Percentiles rank a stretch among this genome's conserved stretches.
phyloP scores from a whole-genome alignment of 768 basidiomycete species.

The Russula foetens region DNA sequence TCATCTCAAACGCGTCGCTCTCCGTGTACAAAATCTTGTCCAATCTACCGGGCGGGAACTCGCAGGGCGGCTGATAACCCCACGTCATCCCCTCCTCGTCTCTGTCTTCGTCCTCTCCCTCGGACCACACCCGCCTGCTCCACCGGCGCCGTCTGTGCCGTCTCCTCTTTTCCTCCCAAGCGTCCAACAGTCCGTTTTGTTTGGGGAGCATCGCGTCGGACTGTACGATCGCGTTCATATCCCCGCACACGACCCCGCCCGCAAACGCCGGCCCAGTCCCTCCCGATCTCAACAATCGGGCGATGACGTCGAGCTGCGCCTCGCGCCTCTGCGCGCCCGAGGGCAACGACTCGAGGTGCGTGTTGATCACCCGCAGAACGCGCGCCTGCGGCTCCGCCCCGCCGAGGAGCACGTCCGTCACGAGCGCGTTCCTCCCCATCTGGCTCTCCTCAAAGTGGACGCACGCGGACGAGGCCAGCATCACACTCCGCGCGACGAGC shows the following conservation, averaged over 20 bases:
- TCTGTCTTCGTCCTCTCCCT: conserved; percentile 19
- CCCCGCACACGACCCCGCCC: conserved; percentile 60
- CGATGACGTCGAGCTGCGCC: conserved; percentile 46
- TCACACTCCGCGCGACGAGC: conserved; percentile 50
- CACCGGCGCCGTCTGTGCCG: conserved; percentile 24
- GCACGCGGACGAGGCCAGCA: conserved; percentile 40
- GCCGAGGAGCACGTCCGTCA: conserved; percentile 41
- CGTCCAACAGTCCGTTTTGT: conserved; percentile 46
- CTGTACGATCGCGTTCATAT: conserved; percentile 59
- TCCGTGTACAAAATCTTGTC: conserved; percentile 60
- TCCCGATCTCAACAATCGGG: conserved; percentile 40
- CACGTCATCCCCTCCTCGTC: conserved; percentile 50
- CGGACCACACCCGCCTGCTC: too few relatives aligned
- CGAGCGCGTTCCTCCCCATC: conserved; percentile 48
- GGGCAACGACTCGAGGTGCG: conserved; percentile 62
- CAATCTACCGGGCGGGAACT: conserved; percentile 45
- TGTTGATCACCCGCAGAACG: conserved; percentile 56
- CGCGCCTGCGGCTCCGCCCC: conserved; percentile 28
- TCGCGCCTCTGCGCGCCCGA: conserved; percentile 32
- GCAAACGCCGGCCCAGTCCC: conserved; percentile 30
- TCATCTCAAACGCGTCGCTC: conserved; percentile 41
- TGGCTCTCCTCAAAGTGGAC: conserved; percentile 44
- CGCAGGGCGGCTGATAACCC: conserved; percentile 52
- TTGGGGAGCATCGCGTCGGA: conserved; percentile 37
- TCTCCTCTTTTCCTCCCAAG: conserved; percentile 39